Conservation (phyloP, 164 flowering plant species). For the Berberis thunbergii region DNA sequence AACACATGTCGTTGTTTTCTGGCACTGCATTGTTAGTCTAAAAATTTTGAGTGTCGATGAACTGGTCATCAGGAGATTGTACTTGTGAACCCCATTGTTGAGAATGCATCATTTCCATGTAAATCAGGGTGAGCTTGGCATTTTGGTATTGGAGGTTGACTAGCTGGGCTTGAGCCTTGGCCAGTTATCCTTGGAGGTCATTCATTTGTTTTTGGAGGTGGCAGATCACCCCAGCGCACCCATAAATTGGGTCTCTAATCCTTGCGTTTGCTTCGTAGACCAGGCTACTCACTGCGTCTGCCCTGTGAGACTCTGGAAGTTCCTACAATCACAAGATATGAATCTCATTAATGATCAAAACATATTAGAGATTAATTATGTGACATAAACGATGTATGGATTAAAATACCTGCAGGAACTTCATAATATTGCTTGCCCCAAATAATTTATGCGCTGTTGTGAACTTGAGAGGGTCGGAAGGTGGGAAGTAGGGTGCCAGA, state of each 20-base stretch:
- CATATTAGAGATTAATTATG: too few species aligned
- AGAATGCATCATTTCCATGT: conserved; percentile 40
- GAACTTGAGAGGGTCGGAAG: conserved; percentile 65
- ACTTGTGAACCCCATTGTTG: conserved; percentile 9
- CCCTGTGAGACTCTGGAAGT: conserved; percentile 58
- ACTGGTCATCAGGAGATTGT: not conserved
- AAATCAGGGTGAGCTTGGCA: conserved; percentile 36
- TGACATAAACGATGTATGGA: too few species aligned
- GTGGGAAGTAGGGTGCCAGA: conserved; percentile 73
- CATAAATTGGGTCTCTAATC: conserved; percentile 67
- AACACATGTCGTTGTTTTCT: conserved; percentile 17
- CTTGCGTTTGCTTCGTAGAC: conserved; percentile 74
- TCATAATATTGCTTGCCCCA: conserved; percentile 80
- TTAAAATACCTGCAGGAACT: conserved; percentile 51
- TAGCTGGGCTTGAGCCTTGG: conserved; percentile 58
- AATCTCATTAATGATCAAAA: not conserved
- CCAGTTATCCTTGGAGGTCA: conserved; percentile 56
- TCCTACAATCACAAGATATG: conserved; percentile 27
- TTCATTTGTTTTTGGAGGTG: conserved; percentile 66
- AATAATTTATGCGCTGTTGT: conserved; percentile 75
- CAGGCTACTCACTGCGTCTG: conserved; percentile 80
- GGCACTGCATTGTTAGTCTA: conserved; percentile 9
- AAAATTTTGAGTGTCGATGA: conserved; percentile 6
- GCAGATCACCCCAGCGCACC: conserved; percentile 62
- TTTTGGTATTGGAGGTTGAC: conserved; percentile 47